Conservation (phyloP, 108 stramenopile species). For the Parmales sp. region DNA sequence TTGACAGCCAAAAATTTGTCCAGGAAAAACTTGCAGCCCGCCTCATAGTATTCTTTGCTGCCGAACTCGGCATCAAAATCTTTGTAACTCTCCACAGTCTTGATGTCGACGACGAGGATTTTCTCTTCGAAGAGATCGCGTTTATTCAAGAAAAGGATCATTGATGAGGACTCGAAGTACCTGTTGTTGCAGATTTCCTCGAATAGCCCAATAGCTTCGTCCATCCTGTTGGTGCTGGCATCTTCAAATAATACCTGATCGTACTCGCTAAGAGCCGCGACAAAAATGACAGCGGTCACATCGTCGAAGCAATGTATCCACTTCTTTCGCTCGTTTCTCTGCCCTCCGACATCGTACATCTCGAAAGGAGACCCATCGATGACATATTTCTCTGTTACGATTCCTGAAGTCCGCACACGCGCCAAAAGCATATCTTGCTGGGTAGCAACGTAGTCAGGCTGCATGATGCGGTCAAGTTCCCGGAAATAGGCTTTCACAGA, state of each 20-base stretch:
- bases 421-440: constrained; percentile 87
- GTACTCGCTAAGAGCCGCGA: constrained; percentile 89
- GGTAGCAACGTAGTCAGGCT: constrained; percentile 65
- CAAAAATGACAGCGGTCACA: constrained; percentile 97
- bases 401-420: constrained; percentile 91
- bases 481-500: constrained; percentile 75
- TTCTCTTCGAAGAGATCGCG: constrained; percentile 95
- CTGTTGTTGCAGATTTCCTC: constrained; percentile 89
- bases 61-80: constrained; percentile 23
- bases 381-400: constrained; percentile 52
- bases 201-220: constrained; percentile 88
- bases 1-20: constrained; percentile 46
- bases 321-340: constrained; percentile 76
- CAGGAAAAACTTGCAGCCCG: constrained; percentile 54
- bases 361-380: constrained; percentile 39
- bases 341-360: constrained; percentile 75
- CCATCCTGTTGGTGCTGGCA: constrained; percentile 89
- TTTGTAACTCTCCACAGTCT: constrained; percentile 11
- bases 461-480: constrained; percentile 61
- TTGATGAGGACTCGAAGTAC: constrained; percentile 81
- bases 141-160: constrained; percentile 93
- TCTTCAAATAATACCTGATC: constrained; percentile 94
- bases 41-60: constrained; percentile 37
- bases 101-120: constrained; percentile 68
- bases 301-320: constrained; percentile 91